These are phyloP conservation scores for Neonectria faginata DNA, from an alignment of 2,329 filamentous ascomycete genomes.

Conservation along the genomic window DNA sequence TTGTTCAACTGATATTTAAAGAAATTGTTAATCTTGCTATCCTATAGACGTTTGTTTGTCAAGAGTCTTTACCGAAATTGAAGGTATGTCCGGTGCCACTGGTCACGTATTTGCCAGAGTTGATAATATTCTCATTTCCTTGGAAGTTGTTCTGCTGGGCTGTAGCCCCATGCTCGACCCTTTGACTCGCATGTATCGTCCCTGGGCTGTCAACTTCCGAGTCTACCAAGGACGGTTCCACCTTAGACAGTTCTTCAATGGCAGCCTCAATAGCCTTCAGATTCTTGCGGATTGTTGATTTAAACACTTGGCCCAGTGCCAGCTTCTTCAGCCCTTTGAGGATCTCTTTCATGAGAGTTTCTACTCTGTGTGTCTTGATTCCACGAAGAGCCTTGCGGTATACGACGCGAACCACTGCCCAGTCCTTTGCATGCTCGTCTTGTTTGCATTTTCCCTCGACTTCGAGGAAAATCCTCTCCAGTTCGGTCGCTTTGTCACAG, in stretches of 20 bases:
- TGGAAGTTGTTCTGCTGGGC: neutral
- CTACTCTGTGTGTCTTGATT: neutral
- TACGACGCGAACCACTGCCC: neutral
- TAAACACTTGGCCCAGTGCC: neutral
- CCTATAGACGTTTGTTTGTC: neutral
- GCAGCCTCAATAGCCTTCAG: neutral
- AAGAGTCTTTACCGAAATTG: neutral
- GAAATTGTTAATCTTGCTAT: neutral
- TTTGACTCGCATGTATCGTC: neutral
- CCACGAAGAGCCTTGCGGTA: neutral
- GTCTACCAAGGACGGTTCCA: neutral
- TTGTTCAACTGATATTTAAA: neutral
- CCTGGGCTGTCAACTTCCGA: neutral
- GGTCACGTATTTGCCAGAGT: neutral
- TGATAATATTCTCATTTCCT: neutral
- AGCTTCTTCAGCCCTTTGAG: neutral
- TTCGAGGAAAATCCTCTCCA: neutral
- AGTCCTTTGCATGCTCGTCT: neutral
- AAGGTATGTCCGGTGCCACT: neutral
- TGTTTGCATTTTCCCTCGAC: neutral
- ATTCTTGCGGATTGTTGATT: neutral
- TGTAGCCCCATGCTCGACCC: neutral
- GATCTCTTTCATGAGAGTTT: neutral
- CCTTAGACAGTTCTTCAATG: neutral
- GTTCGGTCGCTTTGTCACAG: neutral